Evolutionary conservation across 768 basidiomycete species (phyloP).

Genomic region (Tulasnella sp.): DNA sequence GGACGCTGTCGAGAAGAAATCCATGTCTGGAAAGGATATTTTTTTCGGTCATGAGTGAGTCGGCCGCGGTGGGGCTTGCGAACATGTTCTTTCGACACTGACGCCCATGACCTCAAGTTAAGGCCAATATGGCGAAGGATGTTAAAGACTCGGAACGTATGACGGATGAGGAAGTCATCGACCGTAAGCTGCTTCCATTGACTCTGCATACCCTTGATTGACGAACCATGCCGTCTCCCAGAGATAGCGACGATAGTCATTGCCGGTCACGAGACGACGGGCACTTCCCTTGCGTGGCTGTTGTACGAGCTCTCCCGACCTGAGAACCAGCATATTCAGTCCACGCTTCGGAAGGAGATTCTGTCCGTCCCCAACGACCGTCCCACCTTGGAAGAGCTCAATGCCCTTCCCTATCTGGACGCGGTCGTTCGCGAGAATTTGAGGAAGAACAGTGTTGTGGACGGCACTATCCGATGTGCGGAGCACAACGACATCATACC

Average conservation of each 20-base stretch:
- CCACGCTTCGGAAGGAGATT: constrained; percentile 47
- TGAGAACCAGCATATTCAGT: constrained; percentile 40
- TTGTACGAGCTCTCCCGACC: constrained; percentile 37
- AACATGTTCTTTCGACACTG: not conserved
- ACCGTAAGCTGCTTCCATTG: not conserved
- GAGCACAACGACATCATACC: constrained; percentile 17
- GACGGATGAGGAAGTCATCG: constrained; percentile 32
- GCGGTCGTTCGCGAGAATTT: constrained; percentile 21
- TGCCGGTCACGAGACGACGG: constrained; percentile 32
- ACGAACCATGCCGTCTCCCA: not conserved
- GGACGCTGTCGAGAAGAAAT: not conserved
- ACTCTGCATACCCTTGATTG: not conserved
- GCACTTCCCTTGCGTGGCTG: constrained; percentile 31
- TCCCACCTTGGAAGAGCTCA: constrained; percentile 26
- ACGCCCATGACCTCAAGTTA: constrained; percentile 24
- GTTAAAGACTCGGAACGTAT: constrained; percentile 29
- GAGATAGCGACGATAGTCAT: constrained; percentile 41
- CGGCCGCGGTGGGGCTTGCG: not conserved
- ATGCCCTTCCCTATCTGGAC: constrained; percentile 18
- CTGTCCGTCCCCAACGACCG: constrained; percentile 29
- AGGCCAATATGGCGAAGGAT: constrained; percentile 33
- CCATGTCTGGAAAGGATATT: not conserved
- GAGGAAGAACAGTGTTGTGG: constrained; percentile 7
- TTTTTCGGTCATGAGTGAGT: constrained; percentile 10
- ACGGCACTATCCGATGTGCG: constrained; percentile 1